Percentiles rank a stretch among this genome's conserved stretches.
phyloP scores from a whole-genome alignment of 441 rosid species.

The Corymbia calophylla region DNA sequence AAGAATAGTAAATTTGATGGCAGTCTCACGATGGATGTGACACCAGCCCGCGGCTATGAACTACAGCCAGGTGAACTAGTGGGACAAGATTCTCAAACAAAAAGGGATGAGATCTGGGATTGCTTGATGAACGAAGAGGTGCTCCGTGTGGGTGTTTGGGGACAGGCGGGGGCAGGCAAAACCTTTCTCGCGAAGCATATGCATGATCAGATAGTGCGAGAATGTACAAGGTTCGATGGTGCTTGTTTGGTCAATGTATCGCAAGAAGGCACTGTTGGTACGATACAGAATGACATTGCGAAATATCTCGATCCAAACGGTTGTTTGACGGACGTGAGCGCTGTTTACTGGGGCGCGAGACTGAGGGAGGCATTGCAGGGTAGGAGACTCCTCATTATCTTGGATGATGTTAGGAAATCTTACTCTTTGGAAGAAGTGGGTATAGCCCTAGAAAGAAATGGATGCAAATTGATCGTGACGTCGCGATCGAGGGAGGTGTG shows the following conservation, averaged over 20 bases:
- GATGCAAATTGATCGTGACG: background rate
- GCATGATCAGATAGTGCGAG: background rate
- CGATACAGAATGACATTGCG: background rate
- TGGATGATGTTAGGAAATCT: background rate
- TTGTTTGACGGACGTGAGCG: background rate
- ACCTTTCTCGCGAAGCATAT: background rate
- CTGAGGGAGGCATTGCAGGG: background rate
- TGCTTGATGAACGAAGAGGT: background rate
- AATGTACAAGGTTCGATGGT: background rate
- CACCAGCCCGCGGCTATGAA: background rate
- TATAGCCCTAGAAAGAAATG: background rate
- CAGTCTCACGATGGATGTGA: background rate
- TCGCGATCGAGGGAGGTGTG: background rate
- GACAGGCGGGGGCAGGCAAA: background rate
- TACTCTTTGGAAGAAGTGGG: background rate
- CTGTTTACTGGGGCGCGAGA: background rate
- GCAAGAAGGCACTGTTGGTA: background rate
- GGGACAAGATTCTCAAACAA: background rate
- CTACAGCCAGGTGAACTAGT: background rate
- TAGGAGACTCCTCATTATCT: background rate
- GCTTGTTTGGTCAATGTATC: background rate
- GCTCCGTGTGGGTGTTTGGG: background rate
- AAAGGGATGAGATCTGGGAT: background rate
- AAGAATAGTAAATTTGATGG: background rate
- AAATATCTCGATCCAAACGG: background rate